Evolutionary conservation across 139 green algal species (phyloP), one percentile per base, ranked within the genome.

Genomic region (Chlorella sp.): DNA sequence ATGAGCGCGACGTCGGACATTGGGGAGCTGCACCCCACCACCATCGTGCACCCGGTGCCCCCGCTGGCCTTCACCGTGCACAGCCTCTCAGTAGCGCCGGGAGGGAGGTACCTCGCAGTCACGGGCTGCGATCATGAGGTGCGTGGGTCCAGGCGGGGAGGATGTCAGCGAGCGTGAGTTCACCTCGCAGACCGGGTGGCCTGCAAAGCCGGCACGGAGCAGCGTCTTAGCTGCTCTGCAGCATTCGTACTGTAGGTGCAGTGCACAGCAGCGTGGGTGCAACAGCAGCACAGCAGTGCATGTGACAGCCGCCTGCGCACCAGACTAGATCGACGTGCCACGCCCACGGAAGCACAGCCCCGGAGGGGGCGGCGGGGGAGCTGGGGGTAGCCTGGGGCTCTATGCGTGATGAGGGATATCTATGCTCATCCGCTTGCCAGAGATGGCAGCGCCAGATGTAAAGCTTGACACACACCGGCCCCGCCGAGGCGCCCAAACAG

Each of bases 81-180:
- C 6, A n/a, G 65, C 26, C 26, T 30, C 33, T 34, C 61, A 3
- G 65, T 35, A 71, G 27, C 65, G 3, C 65, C 32, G 3, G 61
- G 35, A 35, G 65, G 65, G 23, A 27, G 65, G 2, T 71, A 71
- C 26, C 35, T 71, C 35, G 65, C 65, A 20, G 3, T 71, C 3
- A 60, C 22, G 32, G 65, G 65, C 2, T 61, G 61, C 61, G 65
- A 71, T 35, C 34, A 29, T 29, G 29, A 71, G 65, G 65, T 71
- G 65, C 22, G 2, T 50, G 10, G 6, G 31, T 36, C 3, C 26
- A 26, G 61, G 10, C 30, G 22, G 27, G 34, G 61, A n/a, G 30
- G 27, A 17, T 35, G n/a, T 4, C 3, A 64, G 27, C 27, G 14
- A 35, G 61, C 61, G 22, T 23, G 23, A 36, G 23, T 35, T 67